Evolutionary conservation across 164 flowering plant genomes (phyloP), one percentile per base, ranked within the genome.

Genomic region (Aristolochia contorta): DNA sequence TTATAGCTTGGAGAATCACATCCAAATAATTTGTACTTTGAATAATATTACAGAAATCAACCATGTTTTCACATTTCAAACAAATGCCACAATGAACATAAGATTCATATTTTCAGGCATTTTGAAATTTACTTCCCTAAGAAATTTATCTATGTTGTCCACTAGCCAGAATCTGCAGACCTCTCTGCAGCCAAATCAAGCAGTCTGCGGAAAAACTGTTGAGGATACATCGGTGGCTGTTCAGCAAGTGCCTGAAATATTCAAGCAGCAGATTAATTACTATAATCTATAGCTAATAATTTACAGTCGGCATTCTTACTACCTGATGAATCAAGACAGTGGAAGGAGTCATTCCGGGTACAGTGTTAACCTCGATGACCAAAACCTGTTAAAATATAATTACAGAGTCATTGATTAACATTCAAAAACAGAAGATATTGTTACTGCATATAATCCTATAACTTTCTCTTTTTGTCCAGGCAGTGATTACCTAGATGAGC

Each of bases 311-410:
- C 18, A 30, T 37, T n/a, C 22, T 19, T 21, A 47, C 71, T 77
- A 87, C 97, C 93, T 91, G 97, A 77, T 91, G 96, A 59, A 91
- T 84, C 71, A 91, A 76, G 33, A 91, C 97, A 10, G 97, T 91
- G 45, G 96, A 91, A 61, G 97, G 91, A 53, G 97, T 91, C 97
- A 91, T 87, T 70, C 96, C 97, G 21, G 97, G 96, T 19, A 91
- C 97, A 2, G 97, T 87, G 69, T 91, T 91, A 30, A 84, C 97
- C 71, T 91, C 96, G 48, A 91, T 87, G 58, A 86, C 63, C 70
- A 91, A 63, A 30, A 90, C 95, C 97, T 90, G 78, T 60, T 10
- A 37, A 37, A 37, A 37, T 3, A 37, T 37, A 37, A 7, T 37
- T 23, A 16, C 24, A 21, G 0, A 55, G 16, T 13, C 37, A 63